Conservation (phyloP, 2,329 filamentous ascomycete genomes). For the Ceratocystis huliohia region DNA sequence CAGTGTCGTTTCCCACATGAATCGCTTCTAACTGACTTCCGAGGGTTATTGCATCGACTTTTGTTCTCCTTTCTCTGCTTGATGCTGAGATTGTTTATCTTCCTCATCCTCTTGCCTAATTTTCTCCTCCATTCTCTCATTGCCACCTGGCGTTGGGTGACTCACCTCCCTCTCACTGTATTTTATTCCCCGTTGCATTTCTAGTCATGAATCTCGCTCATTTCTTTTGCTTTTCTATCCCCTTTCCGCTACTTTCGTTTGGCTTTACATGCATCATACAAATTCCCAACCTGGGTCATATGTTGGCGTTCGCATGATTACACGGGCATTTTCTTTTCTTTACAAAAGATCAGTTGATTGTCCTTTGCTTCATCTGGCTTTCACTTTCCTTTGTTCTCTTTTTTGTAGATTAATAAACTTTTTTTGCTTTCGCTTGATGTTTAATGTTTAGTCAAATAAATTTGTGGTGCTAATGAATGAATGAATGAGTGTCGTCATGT, state of each 20-base stretch:
- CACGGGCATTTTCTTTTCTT: not conserved
- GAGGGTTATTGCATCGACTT: not conserved
- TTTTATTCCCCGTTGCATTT: not conserved
- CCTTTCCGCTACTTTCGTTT: not conserved
- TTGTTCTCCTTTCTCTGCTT: not conserved
- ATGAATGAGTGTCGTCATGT: not conserved
- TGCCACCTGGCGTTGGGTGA: not conserved
- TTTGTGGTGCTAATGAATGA: not conserved
- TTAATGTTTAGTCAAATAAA: not conserved
- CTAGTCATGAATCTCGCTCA: not conserved
- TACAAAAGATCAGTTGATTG: not conserved
- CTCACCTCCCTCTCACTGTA: not conserved
- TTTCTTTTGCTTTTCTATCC: not conserved
- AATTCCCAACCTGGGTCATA: not conserved
- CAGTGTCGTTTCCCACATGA: slow-evolving; percentile 38
- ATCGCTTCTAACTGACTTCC: slow-evolving; percentile 33
- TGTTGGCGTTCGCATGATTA: slow-evolving; percentile 5
- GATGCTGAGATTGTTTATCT: not conserved
- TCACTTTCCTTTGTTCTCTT: not conserved
- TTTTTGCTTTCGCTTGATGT: not conserved
- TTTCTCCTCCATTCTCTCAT: not conserved
- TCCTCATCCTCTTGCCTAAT: not conserved
- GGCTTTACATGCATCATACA: not conserved
- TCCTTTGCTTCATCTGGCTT: not conserved
- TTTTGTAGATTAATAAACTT: slow-evolving; percentile 3